Evolutionary conservation across 2,329 filamentous ascomycete genomes (phyloP).

Genomic region (Venturia effusa): DNA sequence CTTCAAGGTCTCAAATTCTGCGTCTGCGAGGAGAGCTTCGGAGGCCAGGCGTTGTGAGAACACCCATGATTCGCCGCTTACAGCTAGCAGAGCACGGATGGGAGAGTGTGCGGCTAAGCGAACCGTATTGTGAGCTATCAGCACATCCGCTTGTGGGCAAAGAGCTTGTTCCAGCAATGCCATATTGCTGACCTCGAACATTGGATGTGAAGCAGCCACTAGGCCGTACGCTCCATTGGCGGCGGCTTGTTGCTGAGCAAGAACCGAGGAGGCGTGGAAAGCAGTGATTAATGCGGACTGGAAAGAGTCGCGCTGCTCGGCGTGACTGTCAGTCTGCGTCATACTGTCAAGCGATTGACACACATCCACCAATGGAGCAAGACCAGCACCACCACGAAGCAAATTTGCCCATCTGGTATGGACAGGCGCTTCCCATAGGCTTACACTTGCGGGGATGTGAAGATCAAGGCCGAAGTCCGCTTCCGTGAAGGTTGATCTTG

Average conservation of each 20-base stretch:
- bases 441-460: slow-evolving; percentile 24
- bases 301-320: slow-evolving; percentile 19
- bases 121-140: slow-evolving; percentile 21
- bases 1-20: slow-evolving; percentile 24
- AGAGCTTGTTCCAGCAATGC: slow-evolving; percentile 17
- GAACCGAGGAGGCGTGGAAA: slow-evolving; percentile 16
- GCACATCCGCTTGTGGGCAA: slow-evolving; percentile 18
- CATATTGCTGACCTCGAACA: slow-evolving; percentile 16
- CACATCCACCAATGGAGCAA: background rate
- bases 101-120: slow-evolving; percentile 29
- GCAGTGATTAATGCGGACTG: slow-evolving; percentile 28
- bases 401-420: slow-evolving; percentile 4
- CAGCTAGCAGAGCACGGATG: slow-evolving; percentile 31
- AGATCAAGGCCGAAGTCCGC: slow-evolving; percentile 21
- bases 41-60: slow-evolving; percentile 29
- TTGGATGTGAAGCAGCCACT: slow-evolving; percentile 13
- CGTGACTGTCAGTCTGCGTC: slow-evolving; percentile 5
- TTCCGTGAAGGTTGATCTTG: slow-evolving; percentile 14
- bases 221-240: slow-evolving; percentile 17
- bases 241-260: background rate
- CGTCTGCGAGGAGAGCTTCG: slow-evolving; percentile 24
- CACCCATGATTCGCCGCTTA: slow-evolving; percentile 35
- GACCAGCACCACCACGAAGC: background rate
- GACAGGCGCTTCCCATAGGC: slow-evolving; percentile 27
- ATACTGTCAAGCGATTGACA: slow-evolving; percentile 2